Conservation (phyloP, 257 asterid species). For the Cinchona pubescens region DNA sequence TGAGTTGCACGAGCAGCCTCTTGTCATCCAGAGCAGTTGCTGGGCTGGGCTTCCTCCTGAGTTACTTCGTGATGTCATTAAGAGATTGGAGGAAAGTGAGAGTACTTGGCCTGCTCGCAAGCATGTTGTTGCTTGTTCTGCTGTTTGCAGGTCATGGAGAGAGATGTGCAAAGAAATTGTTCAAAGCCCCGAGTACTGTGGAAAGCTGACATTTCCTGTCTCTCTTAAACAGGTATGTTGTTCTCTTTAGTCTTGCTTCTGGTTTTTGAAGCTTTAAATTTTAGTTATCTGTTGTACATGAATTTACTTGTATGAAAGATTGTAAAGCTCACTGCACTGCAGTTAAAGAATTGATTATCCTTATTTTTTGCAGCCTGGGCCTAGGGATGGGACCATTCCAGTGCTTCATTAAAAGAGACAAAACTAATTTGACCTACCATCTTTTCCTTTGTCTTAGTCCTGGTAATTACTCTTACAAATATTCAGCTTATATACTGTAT, state of each 20-base stretch:
- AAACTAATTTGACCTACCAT: constrained; percentile 66
- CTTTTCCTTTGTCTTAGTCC: constrained; percentile 78
- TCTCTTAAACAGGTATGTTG: constrained; percentile 70
- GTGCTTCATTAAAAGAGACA: constrained; percentile 82
- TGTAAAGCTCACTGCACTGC: background rate
- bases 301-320: background rate
- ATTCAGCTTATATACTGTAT: background rate
- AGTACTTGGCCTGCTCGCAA: constrained; percentile 81
- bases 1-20: constrained; percentile 64
- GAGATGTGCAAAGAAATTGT: constrained; percentile 78
- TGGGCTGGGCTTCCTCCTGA: constrained; percentile 89
- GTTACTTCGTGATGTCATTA: constrained; percentile 69
- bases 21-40: constrained; percentile 66
- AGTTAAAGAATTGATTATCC: constrained; percentile 18
- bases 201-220: constrained; percentile 72
- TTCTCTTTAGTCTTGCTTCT: constrained; percentile 1
- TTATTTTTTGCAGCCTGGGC: constrained; percentile 61
- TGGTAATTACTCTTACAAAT: constrained; percentile 29
- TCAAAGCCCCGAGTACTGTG: constrained; percentile 55
- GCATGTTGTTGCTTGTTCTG: constrained; percentile 78
- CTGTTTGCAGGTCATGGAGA: constrained; percentile 89
- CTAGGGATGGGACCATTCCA: constrained; percentile 81
- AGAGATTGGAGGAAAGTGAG: constrained; percentile 79
- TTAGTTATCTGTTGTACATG: too few relatives aligned
- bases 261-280: background rate